Evolutionary conservation across 2,329 filamentous ascomycete genomes (phyloP).

Genomic region (Penicillium janthinellum): DNA sequence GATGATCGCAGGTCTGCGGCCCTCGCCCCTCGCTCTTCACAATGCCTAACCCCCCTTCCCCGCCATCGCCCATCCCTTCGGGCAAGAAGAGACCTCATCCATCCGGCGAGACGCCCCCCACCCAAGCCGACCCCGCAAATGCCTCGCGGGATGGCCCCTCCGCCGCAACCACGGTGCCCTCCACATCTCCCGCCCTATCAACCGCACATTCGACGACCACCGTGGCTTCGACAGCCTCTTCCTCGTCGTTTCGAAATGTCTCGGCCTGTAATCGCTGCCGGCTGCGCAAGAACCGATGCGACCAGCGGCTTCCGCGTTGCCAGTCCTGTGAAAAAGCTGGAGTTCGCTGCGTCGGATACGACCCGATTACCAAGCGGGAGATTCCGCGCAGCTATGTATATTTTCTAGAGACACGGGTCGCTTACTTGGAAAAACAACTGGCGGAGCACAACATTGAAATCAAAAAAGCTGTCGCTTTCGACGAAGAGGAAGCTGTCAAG

Average conservation of each 20-base stretch:
- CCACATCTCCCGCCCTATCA: conserved; percentile 25
- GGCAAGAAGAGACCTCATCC: conserved; percentile 43
- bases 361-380: conserved; percentile 93
- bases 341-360: conserved; percentile 90
- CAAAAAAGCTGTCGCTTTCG: conserved; percentile 69
- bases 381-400: conserved; percentile 92
- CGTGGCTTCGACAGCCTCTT: conserved; percentile 27
- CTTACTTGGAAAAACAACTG: conserved; percentile 78
- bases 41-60: conserved; percentile 40
- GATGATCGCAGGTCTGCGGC: conserved; percentile 34
- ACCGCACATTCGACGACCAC: conserved; percentile 30
- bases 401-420: conserved; percentile 85
- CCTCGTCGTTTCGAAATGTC: conserved; percentile 73
- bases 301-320: conserved; percentile 88
- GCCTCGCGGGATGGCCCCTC: conserved; percentile 22
- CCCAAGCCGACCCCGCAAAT: conserved; percentile 25
- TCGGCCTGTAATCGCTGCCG: conserved; percentile 93
- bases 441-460: conserved; percentile 69
- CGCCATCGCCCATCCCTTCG: conserved; percentile 34
- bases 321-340: conserved; percentile 90
- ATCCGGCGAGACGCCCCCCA: conserved; percentile 30
- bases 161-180: conserved; percentile 15
- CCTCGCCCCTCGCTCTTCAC: conserved; percentile 27
- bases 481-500: conserved; percentile 48
- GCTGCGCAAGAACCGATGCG: conserved; percentile 89